phyloP scores from a whole-genome alignment of 768 basidiomycete species.

The Stropharia rugosoannulata region DNA sequence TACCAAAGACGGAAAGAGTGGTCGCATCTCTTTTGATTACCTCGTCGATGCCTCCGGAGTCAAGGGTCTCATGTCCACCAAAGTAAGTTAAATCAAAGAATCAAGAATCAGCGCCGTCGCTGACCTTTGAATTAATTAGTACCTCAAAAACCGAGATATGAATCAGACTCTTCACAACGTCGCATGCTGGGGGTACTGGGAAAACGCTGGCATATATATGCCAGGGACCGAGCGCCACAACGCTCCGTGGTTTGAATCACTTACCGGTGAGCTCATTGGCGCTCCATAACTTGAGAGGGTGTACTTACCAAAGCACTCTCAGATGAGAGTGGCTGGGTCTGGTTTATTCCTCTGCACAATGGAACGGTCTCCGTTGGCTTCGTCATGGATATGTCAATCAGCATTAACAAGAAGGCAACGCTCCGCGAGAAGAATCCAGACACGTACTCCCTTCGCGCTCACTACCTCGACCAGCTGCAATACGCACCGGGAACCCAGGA shows the following conservation, averaged over 20 bases:
- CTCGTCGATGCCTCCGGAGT: constrained; percentile 34
- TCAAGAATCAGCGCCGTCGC: too few species aligned
- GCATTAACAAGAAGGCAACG: neutral
- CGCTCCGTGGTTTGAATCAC: constrained; percentile 63
- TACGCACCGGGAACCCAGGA: constrained; percentile 28
- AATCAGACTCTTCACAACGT: constrained; percentile 28
- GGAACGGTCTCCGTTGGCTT: constrained; percentile 52
- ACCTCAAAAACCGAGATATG: constrained; percentile 9
- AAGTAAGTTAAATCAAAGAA: constrained; percentile 6
- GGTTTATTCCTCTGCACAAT: constrained; percentile 61
- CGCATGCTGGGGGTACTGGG: constrained; percentile 77
- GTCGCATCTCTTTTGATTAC: constrained; percentile 30
- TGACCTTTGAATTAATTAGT: neutral
- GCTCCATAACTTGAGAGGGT: neutral
- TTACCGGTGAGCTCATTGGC: constrained; percentile 46
- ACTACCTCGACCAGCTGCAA: constrained; percentile 38
- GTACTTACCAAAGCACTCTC: neutral
- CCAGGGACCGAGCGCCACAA: constrained; percentile 44
- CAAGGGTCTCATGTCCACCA: constrained; percentile 35
- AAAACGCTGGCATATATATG: constrained; percentile 44
- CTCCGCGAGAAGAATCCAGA: neutral
- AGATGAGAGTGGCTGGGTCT: constrained; percentile 67
- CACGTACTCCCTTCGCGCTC: constrained; percentile 21
- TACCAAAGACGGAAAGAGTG: constrained; percentile 15
- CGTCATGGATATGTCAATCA: constrained; percentile 41